phyloP scores from a whole-genome alignment of 805 yeast genomes.

The Candida namnaoensis region DNA sequence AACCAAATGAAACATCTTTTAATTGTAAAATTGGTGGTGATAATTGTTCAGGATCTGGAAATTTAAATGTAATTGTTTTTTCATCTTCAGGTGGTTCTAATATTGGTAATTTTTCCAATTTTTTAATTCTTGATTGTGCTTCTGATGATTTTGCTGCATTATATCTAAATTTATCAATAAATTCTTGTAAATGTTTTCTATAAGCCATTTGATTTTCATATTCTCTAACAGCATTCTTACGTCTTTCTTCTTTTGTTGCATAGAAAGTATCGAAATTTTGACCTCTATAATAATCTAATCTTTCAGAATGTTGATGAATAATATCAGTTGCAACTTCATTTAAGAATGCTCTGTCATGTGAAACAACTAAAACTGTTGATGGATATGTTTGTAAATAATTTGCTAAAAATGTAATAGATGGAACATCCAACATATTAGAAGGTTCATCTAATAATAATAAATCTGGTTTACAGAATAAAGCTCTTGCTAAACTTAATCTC shows the following conservation, averaged over 20 bases:
- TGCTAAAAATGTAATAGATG: conserved; percentile 90
- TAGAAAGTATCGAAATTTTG: conserved; percentile 91
- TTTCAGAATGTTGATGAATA: conserved; percentile 94
- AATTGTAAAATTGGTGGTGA: conserved; percentile 93
- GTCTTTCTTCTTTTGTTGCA: conserved; percentile 89
- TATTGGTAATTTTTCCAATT: conserved; percentile 87
- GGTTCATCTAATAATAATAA: conserved; percentile 93
- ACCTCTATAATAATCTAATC: conserved; percentile 92
- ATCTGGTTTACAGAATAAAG: conserved; percentile 95
- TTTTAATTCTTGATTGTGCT: conserved; percentile 96
- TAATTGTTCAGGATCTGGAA: conserved; percentile 90
- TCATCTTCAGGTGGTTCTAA: conserved; percentile 95
- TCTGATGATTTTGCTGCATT: conserved; percentile 97
- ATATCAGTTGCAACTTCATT: conserved; percentile 98
- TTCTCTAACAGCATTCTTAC: conserved; percentile 87
- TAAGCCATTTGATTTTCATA: conserved; percentile 96
- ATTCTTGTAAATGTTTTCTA: conserved; percentile 86
- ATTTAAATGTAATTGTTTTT: conserved; percentile 71
- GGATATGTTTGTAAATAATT: conserved; percentile 85
- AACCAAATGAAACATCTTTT: conserved; percentile 82
- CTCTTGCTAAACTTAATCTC: conserved; percentile 97
- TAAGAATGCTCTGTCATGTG: conserved; percentile 95
- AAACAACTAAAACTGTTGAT: conserved; percentile 88
- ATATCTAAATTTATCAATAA: conserved; percentile 93
- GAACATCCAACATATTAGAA: conserved; percentile 99